Evolutionary conservation across 768 basidiomycete genomes (phyloP).

Genomic region (Floccularia luteovirens): DNA sequence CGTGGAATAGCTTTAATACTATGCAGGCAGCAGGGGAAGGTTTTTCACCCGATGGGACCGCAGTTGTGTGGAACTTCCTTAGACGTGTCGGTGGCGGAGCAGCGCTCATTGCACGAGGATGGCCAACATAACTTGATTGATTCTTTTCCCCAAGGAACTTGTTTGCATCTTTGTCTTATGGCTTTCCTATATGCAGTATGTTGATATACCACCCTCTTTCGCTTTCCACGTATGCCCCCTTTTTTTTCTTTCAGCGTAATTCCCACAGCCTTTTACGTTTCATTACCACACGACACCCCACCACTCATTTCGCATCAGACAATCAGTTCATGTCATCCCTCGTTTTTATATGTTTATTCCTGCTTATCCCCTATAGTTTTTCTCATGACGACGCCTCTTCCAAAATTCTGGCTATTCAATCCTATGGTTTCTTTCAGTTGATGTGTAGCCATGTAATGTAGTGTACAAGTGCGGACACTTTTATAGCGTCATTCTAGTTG

Average conservation of each 20-base stretch:
- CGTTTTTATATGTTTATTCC: constrained; percentile 6
- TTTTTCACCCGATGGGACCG: constrained; percentile 49
- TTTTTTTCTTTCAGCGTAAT: not conserved
- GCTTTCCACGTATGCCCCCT: not conserved
- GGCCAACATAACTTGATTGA: constrained; percentile 51
- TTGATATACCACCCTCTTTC: constrained; percentile 5
- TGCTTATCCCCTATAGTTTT: constrained; percentile 4
- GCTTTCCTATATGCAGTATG: constrained; percentile 6
- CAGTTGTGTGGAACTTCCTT: constrained; percentile 61
- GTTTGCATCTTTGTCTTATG: constrained; percentile 7
- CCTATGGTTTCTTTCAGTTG: constrained; percentile 7
- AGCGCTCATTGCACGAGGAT: constrained; percentile 67
- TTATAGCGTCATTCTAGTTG: constrained; percentile 11
- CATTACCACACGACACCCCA: constrained; percentile 1
- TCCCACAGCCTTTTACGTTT: not conserved
- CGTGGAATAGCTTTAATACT: constrained; percentile 75
- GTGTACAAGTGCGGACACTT: constrained; percentile 19
- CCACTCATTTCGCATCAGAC: constrained; percentile 5
- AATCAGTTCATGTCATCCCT: constrained; percentile 3
- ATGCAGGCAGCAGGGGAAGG: constrained; percentile 69
- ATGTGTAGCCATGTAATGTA: constrained; percentile 20
- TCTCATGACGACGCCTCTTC: no score
- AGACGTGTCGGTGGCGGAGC: constrained; percentile 71
- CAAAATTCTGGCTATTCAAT: constrained; percentile 2
- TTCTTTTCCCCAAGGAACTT: constrained; percentile 6